A percentile compares a stretch with the other conserved stretches of the same genome.
These are phyloP conservation scores for Neofusicoccum sp. DNA, from an alignment of 2,329 filamentous ascomycete species.

Conservation along the genomic window DNA sequence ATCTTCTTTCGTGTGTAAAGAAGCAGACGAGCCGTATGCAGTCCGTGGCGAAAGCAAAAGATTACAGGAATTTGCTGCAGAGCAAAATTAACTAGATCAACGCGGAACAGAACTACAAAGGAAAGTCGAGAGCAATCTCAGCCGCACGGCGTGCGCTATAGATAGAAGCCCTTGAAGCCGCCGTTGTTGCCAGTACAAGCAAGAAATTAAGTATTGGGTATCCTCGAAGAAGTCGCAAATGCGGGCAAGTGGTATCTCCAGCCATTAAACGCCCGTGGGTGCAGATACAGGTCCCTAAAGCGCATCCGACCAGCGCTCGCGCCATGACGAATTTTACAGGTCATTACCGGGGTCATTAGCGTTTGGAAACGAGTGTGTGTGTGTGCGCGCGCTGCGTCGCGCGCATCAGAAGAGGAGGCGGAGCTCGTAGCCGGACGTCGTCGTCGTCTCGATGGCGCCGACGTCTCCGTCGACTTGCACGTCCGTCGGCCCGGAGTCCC, in stretches of 20 bases:
- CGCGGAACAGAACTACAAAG: background rate
- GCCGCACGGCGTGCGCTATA: slow-evolving; percentile 7
- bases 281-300: slow-evolving; percentile 15
- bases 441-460: slow-evolving; percentile 41
- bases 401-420: slow-evolving; percentile 45
- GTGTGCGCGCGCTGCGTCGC: background rate
- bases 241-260: slow-evolving; percentile 15
- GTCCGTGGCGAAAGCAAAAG: background rate
- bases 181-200: slow-evolving; percentile 14
- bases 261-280: slow-evolving; percentile 16
- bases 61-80: slow-evolving; percentile 6
- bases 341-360: slow-evolving; percentile 16
- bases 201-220: slow-evolving; percentile 17
- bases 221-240: slow-evolving; percentile 10
- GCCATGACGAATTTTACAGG: slow-evolving; percentile 15
- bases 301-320: slow-evolving; percentile 16
- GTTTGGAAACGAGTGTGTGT: slow-evolving; percentile 7
- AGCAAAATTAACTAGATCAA: slow-evolving; percentile 1
- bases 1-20: slow-evolving; percentile 14
- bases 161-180: slow-evolving; percentile 6
- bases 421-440: slow-evolving; percentile 49
- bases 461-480: slow-evolving; percentile 51
- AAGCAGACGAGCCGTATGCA: background rate
- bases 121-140: slow-evolving; percentile 11
- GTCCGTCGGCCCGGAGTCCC: slow-evolving; percentile 49